Evolutionary conservation across 306 rosid species (phyloP).

Genomic region (Albizia julibrissin): DNA sequence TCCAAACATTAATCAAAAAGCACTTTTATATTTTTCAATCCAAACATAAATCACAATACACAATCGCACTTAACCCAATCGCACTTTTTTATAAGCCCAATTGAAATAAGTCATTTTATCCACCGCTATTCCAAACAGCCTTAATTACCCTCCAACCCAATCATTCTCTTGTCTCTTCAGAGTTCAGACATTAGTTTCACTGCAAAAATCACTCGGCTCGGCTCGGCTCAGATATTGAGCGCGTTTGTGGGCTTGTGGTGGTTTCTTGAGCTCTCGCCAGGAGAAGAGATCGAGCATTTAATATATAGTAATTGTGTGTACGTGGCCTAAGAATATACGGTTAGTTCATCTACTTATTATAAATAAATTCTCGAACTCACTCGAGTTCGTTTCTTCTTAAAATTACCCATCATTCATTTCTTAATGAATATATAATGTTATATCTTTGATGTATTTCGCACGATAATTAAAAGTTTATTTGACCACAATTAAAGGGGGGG

Average conservation of each 20-base stretch:
- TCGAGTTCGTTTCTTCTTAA: neutral
- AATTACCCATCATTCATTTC: neutral
- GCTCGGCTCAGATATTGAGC: neutral
- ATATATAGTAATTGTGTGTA: neutral
- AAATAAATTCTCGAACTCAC: neutral
- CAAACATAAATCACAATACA: too few species aligned
- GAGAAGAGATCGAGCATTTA: neutral
- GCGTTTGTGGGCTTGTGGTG: neutral
- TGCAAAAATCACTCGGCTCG: neutral
- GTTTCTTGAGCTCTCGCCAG: neutral
- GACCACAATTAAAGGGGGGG: too few species aligned
- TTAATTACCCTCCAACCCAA: constrained; percentile 17
- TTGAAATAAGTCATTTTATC: too few species aligned
- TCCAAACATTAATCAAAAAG: too few species aligned
- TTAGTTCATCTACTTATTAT: neutral
- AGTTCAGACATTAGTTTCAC: neutral
- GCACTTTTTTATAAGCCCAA: too few species aligned
- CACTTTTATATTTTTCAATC: too few species aligned
- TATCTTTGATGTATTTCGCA: too few species aligned
- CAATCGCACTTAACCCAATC: too few species aligned
- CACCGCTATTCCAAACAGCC: too few species aligned
- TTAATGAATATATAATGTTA: too few species aligned
- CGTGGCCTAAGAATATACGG: neutral
- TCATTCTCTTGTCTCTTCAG: neutral
- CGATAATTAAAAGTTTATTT: too few species aligned